Conservation (phyloP, 768 basidiomycete genomes). For the Psilocybe sp. region DNA sequence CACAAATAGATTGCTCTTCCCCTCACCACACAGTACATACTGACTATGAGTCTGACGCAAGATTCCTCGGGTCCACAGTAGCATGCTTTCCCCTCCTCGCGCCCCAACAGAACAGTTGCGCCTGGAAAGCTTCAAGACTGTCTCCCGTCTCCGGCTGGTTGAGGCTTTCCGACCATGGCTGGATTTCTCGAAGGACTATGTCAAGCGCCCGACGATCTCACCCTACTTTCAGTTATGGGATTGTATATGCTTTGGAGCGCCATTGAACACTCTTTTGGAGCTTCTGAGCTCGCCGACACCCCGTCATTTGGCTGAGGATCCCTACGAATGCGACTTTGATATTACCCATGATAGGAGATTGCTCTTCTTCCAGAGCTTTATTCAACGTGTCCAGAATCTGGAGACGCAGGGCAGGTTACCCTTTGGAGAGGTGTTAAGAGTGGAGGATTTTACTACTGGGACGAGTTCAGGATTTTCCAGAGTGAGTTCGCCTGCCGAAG, state of each 20-base stretch:
- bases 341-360: slow-evolving; percentile 26
- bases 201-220: slow-evolving; percentile 21
- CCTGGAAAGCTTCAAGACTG: slow-evolving; percentile 31
- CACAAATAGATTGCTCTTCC: too few species aligned
- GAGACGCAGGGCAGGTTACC: slow-evolving; percentile 30
- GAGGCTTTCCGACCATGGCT: slow-evolving; percentile 36
- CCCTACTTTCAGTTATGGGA: slow-evolving; percentile 32
- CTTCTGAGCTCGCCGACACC: slow-evolving; percentile 35
- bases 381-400: slow-evolving; percentile 30
- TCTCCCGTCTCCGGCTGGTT: slow-evolving; percentile 36
- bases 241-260: slow-evolving; percentile 34
- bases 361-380: slow-evolving; percentile 30
- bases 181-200: slow-evolving; percentile 22
- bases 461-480: slow-evolving; percentile 30
- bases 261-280: slow-evolving; percentile 32
- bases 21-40: too few species aligned
- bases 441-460: slow-evolving; percentile 32
- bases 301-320: slow-evolving; percentile 20
- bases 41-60: too few species aligned
- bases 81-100: too few species aligned
- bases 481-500: slow-evolving; percentile 16
- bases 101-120: slow-evolving; percentile 34
- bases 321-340: slow-evolving; percentile 27
- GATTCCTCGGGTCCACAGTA: too few species aligned
- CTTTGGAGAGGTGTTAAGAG: slow-evolving; percentile 38